phyloP scores from a whole-genome alignment of 2,329 filamentous ascomycete species.

The Fusarium neocosmosporiellum region DNA sequence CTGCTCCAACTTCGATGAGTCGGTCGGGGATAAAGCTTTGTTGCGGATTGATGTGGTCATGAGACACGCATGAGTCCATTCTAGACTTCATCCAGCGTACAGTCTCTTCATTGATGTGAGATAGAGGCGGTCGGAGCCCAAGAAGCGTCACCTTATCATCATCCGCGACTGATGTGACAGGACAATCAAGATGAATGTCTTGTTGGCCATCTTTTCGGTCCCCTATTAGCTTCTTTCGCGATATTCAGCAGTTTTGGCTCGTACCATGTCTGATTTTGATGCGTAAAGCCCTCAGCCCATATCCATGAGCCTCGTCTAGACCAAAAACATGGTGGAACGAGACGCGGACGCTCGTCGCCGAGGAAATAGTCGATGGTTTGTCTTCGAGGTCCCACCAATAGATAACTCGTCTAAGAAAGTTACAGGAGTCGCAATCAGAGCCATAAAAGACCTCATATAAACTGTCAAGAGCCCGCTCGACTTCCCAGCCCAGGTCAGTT shows the following conservation, averaged over 20 bases:
- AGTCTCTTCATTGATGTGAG: neutral
- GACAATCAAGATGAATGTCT: neutral
- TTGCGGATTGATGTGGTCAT: neutral
- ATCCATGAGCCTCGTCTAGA: neutral
- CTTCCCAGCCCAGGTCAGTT: neutral
- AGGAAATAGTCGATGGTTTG: neutral
- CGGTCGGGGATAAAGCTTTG: neutral
- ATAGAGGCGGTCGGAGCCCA: neutral
- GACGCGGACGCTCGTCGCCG: neutral
- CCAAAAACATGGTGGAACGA: neutral
- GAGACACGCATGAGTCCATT: neutral
- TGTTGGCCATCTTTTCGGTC: neutral
- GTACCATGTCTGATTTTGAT: neutral
- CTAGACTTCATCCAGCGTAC: neutral
- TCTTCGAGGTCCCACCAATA: neutral
- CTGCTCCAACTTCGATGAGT: neutral
- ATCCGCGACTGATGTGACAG: neutral
- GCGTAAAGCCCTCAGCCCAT: neutral
- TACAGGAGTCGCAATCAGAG: neutral
- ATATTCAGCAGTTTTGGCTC: neutral
- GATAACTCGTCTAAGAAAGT: neutral
- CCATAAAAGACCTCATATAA: neutral
- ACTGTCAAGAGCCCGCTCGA: neutral
- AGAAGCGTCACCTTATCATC: neutral
- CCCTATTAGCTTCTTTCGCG: neutral